Evolutionary conservation across 2,329 filamentous ascomycete genomes (phyloP), one percentile per base, ranked within the genome.

Genomic region (Periconia macrospinosa): DNA sequence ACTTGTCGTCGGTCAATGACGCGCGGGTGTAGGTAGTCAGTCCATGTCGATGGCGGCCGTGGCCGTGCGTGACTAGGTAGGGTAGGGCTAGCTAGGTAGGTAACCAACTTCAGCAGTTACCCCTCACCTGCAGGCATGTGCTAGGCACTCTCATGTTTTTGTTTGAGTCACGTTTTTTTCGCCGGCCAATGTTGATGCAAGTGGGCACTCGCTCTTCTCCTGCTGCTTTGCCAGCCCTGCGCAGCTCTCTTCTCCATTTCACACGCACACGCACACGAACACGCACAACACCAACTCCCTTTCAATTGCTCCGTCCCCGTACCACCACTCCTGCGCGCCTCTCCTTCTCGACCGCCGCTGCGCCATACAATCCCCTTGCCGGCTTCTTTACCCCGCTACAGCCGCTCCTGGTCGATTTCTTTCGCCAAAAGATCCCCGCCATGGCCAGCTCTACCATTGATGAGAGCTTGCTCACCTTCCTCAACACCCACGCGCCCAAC

Each of bases 391-490:
- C 67, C 63, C 66, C 68, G 53, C 68, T 60, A 30, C 64, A 57
- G 18, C 66, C 63, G 43, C 61, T 66, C 47, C 55, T 68, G 33
- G 49, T 66, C 50, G 56, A 63, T 61, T 71, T 70, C 65, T 69
- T 67, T 59, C 65, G 63, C 35, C 62, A 54, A 47, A 56, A 59
- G 47, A 45, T 63, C 44, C 61, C 60, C 63, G 65, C 56, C 48
- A 75, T 75, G 73, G 67, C 72, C 30, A 67, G 57, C 60, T 60
- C 68, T 10, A 64, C 69, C 53, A 60, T 75, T 57, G 69, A 73
- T 59, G 65, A 70, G 58, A 65, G 59, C 59, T 40, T 74, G 50
- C 56, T 63, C 55, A 59, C 62, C 51, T 73, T 70, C 63, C 70
- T 75, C 55, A 68, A 67, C 57, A 58, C 62, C 45, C 71, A 74